Evolutionary conservation across 2,329 filamentous ascomycete species (phyloP).

Genomic region (Berkeleyomyces rouxiae): DNA sequence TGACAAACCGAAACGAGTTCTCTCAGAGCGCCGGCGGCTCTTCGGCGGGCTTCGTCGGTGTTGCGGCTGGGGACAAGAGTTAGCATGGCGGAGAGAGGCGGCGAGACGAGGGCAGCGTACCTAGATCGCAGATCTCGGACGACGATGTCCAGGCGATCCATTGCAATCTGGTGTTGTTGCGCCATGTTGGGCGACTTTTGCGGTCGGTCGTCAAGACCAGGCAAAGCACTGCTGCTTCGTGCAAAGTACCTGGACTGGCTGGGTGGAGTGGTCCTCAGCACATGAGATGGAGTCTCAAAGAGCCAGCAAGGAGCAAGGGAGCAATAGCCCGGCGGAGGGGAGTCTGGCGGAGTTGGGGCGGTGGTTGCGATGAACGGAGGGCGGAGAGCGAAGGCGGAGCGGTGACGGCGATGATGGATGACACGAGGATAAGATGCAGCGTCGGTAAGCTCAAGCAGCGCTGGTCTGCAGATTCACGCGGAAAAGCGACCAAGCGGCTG

Average conservation of each 20-base stretch:
- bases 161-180: constrained; percentile 33
- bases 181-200: constrained; percentile 12
- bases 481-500: not conserved
- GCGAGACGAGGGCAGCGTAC: constrained; percentile 20
- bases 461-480: not conserved
- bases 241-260: constrained; percentile 7
- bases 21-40: constrained; percentile 36
- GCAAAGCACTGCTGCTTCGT: constrained; percentile 5
- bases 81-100: constrained; percentile 1
- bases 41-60: constrained; percentile 33
- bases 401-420: not conserved
- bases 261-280: constrained; percentile 4
- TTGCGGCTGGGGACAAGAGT: constrained; percentile 8
- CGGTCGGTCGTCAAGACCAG: constrained; percentile 7
- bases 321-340: not conserved
- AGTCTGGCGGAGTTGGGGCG: not conserved
- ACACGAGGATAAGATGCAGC: not conserved
- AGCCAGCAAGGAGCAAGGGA: too few relatives aligned
- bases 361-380: not conserved
- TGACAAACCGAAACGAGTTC: constrained; percentile 39
- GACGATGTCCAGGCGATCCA: constrained; percentile 38
- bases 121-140: constrained; percentile 39
- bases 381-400: not conserved
- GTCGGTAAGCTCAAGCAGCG: not conserved
- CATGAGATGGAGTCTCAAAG: constrained; percentile 1